A percentile compares a stretch with the other conserved stretches of the same genome.
Evolutionary conservation across 2,329 filamentous ascomycete genomes (phyloP).

Genomic region (Bipolaris victoriae): DNA sequence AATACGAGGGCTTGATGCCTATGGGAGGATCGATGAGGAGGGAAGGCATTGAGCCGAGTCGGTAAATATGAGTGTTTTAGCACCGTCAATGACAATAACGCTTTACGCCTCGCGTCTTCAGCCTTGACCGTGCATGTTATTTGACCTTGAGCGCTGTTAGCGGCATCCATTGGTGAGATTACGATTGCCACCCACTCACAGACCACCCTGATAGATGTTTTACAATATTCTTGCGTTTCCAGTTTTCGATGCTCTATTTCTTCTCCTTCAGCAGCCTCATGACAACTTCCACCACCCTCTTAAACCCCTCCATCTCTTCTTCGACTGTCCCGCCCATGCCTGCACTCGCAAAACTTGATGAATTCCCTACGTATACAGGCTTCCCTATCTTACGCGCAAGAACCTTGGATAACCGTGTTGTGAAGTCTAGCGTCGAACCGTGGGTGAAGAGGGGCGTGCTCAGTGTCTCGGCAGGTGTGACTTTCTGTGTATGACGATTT

Average conservation of each 20-base stretch:
- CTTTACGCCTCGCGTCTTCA: background rate
- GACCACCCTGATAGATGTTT: background rate
- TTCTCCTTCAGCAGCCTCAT: constrained; percentile 57
- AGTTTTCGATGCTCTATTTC: background rate
- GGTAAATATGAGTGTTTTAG: background rate
- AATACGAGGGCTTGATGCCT: background rate
- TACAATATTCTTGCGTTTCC: background rate
- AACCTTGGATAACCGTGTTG: constrained; percentile 81
- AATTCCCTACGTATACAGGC: constrained; percentile 91
- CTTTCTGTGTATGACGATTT: constrained; percentile 36
- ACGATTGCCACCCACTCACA: background rate
- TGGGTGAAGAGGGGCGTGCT: constrained; percentile 80
- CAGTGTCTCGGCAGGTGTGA: constrained; percentile 64
- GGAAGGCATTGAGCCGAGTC: background rate
- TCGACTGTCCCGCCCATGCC: constrained; percentile 82
- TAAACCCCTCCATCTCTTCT: constrained; percentile 92
- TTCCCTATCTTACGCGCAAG: constrained; percentile 73
- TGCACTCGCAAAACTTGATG: constrained; percentile 75
- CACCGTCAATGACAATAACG: background rate
- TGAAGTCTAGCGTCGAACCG: constrained; percentile 82
- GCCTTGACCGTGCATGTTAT: background rate
- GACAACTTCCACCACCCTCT: constrained; percentile 73
- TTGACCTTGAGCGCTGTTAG: background rate
- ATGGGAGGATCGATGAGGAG: constrained; percentile 3
- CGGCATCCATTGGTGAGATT: background rate